A percentile compares a stretch with the other conserved stretches of the same genome.
phyloP scores from a whole-genome alignment of 2,329 filamentous ascomycete genomes.

The Cladophialophora bantiana region DNA sequence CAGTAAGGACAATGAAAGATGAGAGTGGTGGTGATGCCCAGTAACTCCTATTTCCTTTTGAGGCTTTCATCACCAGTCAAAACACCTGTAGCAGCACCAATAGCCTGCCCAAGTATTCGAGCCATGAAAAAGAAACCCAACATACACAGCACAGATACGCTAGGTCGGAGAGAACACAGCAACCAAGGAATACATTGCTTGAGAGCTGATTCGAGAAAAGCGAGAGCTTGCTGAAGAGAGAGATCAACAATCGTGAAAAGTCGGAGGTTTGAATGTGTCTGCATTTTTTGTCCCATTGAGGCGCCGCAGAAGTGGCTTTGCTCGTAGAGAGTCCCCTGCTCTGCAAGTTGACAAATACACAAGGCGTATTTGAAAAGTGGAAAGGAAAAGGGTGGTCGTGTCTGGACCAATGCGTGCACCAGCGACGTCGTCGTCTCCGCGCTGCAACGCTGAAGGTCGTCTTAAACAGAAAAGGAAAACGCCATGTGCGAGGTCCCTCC shows the following conservation, averaged over 20 bases:
- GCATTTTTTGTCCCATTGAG: constrained; percentile 16
- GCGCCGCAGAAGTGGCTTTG: neutral
- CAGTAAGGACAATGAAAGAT: neutral
- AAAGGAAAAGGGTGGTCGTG: constrained; percentile 11
- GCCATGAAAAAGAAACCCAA: neutral
- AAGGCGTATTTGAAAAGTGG: neutral
- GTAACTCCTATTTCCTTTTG: neutral
- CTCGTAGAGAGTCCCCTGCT: neutral
- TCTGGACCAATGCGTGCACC: constrained; percentile 13
- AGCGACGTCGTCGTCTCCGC: constrained; percentile 1
- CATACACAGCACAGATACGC: constrained; percentile 2
- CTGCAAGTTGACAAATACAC: neutral
- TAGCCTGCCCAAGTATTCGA: constrained; percentile 5
- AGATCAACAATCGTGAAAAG: constrained; percentile 34
- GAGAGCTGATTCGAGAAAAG: constrained; percentile 21
- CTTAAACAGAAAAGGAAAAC: constrained; percentile 6
- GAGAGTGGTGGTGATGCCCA: neutral
- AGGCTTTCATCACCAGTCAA: neutral
- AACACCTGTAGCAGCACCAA: neutral
- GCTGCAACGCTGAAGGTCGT: constrained; percentile 15
- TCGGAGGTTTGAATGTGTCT: constrained; percentile 15
- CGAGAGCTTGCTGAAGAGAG: constrained; percentile 37
- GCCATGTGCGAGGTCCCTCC: neutral
- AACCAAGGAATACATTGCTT: constrained; percentile 12
- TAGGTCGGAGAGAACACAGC: constrained; percentile 15